phyloP scores from a whole-genome alignment of 2,329 filamentous ascomycete genomes.

The Cladophialophora bantiana region DNA sequence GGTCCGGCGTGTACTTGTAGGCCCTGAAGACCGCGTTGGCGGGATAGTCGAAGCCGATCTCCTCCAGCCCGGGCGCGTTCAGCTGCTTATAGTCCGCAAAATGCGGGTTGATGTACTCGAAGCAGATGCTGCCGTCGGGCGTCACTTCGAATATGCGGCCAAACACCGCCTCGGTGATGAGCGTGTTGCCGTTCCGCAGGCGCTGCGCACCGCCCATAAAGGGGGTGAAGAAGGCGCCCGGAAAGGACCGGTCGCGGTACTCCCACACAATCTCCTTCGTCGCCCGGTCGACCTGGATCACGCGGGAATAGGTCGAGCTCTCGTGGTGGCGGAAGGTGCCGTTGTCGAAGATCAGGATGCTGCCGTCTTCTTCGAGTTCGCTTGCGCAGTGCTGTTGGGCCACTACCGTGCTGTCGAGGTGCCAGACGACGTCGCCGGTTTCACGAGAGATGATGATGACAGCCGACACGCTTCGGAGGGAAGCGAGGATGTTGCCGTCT shows the following conservation, averaged over 20 bases:
- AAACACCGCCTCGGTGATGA: slow-evolving; percentile 54
- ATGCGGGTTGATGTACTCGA: slow-evolving; percentile 55
- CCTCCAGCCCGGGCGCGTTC: slow-evolving; percentile 43
- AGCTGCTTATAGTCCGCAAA: slow-evolving; percentile 49
- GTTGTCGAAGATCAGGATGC: slow-evolving; percentile 57
- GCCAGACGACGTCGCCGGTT: slow-evolving; percentile 54
- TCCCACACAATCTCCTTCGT: slow-evolving; percentile 55
- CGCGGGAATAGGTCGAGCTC: slow-evolving; percentile 53
- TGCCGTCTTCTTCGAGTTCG: slow-evolving; percentile 50
- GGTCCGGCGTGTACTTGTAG: slow-evolving; percentile 52
- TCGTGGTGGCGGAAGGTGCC: slow-evolving; percentile 52
- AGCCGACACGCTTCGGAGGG: slow-evolving; percentile 51
- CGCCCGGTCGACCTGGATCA: slow-evolving; percentile 50
- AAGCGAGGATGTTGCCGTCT: slow-evolving; percentile 53
- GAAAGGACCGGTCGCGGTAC: slow-evolving; percentile 50
- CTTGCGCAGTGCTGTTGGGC: slow-evolving; percentile 56
- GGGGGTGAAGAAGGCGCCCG: slow-evolving; percentile 54
- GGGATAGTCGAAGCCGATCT: slow-evolving; percentile 44
- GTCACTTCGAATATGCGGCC: slow-evolving; percentile 57
- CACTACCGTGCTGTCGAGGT: slow-evolving; percentile 50
- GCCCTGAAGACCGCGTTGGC: slow-evolving; percentile 56
- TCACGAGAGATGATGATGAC: slow-evolving; percentile 53
- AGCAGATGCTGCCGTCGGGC: slow-evolving; percentile 49
- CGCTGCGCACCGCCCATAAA: slow-evolving; percentile 58
- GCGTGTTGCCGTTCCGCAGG: slow-evolving; percentile 51